Base-by-base conservation (phyloP, 345 rosid species). In the Kandelia obovata region DNA sequence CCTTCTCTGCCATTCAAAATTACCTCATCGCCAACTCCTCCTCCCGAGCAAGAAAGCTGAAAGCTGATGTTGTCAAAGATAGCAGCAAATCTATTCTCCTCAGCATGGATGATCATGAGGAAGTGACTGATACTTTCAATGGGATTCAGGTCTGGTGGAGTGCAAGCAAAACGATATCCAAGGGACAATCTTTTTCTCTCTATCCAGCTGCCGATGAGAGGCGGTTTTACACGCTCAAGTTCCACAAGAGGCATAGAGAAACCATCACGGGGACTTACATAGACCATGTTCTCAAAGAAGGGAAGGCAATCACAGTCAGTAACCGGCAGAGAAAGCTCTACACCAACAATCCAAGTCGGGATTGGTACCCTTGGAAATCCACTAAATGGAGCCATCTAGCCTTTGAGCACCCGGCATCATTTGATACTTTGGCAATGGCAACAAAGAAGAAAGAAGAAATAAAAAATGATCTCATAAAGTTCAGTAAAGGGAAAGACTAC, bases 141-240 rank as follows among this genome's bases (percentile, higher is more conserved):
- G 75, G 79, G 0, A 61, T 66, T 15, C 71, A 56, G 43, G 53
- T 71, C 37, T 61, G 75, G 72, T 71, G 75, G 79, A 1, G 17
- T 10, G 53, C 61, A 30, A 17, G n/a, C 19, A 62, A 62, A 53
- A 55, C 16, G 28, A 55, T 0, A 16, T 19, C 65, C 13, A 27
- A n/a, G 20, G 7, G 2, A 0, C 37, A 39, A 9, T 28, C 61
- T 19, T 23, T 51, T 15, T 61, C 73, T 6, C 5, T 39, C 16
- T 26, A 27, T 49, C 30, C 51, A 0, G 26, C 2, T 19, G 2
- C 21, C 6, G 70, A 58, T 15, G 75, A 65, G 13, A 58, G 13
- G 52, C 46, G 70, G 13, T 65, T 5, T 3, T 66, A 7, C 65
- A 30, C 3, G 73, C 71, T 66, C 34, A 51, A 32, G 1, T 64